These are phyloP conservation scores for Papiliotrema nemorosa DNA, from an alignment of 1,284 basidiomycete genomes.

Conservation along the genomic window DNA sequence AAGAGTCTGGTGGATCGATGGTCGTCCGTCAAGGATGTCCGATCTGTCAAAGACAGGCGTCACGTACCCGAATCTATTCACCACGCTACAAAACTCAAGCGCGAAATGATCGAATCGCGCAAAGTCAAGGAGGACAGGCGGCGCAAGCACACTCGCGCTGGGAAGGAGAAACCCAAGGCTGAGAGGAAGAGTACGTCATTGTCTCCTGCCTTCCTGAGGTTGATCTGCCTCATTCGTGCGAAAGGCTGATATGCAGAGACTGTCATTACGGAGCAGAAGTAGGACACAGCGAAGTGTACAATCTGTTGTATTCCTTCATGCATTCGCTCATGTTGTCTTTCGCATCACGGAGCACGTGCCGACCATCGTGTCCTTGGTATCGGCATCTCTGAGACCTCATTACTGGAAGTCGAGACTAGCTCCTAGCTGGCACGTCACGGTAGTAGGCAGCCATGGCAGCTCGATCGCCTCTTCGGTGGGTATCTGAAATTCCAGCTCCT, in stretches of 20 bases:
- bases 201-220: background rate
- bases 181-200: conserved; percentile 69
- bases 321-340: too few relatives aligned
- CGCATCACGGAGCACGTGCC: too few relatives aligned
- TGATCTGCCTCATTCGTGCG: too few relatives aligned
- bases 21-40: conserved; percentile 77
- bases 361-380: too few relatives aligned
- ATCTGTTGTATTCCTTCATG: too few relatives aligned
- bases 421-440: too few relatives aligned
- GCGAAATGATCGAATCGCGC: conserved; percentile 85
- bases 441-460: too few relatives aligned
- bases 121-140: conserved; percentile 92
- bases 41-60: conserved; percentile 75
- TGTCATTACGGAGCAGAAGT: conserved; percentile 73
- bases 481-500: too few relatives aligned
- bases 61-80: conserved; percentile 88
- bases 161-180: conserved; percentile 83
- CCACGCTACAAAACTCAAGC: conserved; percentile 80
- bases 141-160: conserved; percentile 77
- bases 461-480: too few relatives aligned
- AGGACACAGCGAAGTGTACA: too few relatives aligned
- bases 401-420: too few relatives aligned
- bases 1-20: conserved; percentile 84
- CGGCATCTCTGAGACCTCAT: too few relatives aligned
- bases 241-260: conserved; percentile 52